These are phyloP conservation scores for Coleophoma eucalyptorum DNA, from an alignment of 2,329 filamentous ascomycete species.

Conservation along the genomic window DNA sequence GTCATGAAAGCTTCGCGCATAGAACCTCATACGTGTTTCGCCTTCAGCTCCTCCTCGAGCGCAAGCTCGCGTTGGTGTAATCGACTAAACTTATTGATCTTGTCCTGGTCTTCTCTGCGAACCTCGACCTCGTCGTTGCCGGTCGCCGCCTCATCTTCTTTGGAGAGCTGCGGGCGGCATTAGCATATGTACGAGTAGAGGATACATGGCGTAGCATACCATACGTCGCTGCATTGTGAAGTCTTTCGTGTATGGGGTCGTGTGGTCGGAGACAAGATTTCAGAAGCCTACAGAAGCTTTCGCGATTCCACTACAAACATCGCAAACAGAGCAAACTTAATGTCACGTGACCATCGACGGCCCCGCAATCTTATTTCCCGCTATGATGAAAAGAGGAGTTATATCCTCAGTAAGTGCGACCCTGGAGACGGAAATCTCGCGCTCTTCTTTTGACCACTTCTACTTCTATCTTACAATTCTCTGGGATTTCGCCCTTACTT, in stretches of 20 bases:
- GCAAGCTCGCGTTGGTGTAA: slow-evolving; percentile 81
- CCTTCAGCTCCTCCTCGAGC: slow-evolving; percentile 75
- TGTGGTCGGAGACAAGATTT: neutral
- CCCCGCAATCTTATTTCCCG: too few relatives aligned
- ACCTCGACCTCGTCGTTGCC: slow-evolving; percentile 84
- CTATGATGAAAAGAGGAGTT: too few relatives aligned
- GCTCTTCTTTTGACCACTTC: too few relatives aligned
- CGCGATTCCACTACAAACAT: neutral
- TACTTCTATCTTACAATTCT: too few relatives aligned
- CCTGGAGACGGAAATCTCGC: too few relatives aligned
- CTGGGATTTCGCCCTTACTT: too few relatives aligned
- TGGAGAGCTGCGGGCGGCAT: slow-evolving; percentile 59
- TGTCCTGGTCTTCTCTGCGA: slow-evolving; percentile 94
- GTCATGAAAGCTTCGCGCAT: neutral
- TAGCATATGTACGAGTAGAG: too few relatives aligned
- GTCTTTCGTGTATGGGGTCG: slow-evolving; percentile 1
- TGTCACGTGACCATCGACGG: neutral
- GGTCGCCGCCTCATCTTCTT: slow-evolving; percentile 78
- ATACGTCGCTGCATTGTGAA: slow-evolving; percentile 20
- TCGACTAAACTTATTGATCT: slow-evolving; percentile 96
- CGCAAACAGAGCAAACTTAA: neutral
- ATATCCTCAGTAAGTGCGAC: too few relatives aligned
- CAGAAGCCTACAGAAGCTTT: neutral
- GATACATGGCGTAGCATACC: slow-evolving; percentile 6
- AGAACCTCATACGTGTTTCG: slow-evolving; percentile 64